Evolutionary conservation across 495 filamentous ascomycete genomes (phyloP).

Genomic region (Aspergillus leporis): DNA sequence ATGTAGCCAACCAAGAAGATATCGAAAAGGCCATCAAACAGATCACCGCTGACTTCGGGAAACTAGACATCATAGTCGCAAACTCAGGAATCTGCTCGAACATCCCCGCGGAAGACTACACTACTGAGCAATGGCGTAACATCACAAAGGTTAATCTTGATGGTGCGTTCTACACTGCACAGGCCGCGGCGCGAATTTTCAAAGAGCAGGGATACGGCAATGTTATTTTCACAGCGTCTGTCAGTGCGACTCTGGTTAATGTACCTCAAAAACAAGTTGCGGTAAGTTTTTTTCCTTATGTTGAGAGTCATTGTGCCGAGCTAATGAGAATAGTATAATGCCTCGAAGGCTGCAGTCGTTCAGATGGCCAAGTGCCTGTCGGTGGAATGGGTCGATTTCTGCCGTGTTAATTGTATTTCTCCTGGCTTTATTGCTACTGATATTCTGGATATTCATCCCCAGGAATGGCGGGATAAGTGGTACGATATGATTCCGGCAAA

Average conservation of each 20-base stretch:
- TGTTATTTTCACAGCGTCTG: constrained; percentile 44
- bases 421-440: constrained; percentile 45
- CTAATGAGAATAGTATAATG: constrained; percentile 29
- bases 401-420: constrained; percentile 43
- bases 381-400: constrained; percentile 38
- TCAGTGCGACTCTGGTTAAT: constrained; percentile 47
- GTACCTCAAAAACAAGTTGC: constrained; percentile 46
- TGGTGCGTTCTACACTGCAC: constrained; percentile 47
- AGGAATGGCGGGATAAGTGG: constrained; percentile 28
- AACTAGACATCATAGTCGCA: constrained; percentile 74
- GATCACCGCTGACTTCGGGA: constrained; percentile 63
- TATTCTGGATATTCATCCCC: constrained; percentile 24
- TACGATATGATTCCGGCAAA: constrained; percentile 29
- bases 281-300: constrained; percentile 13
- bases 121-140: constrained; percentile 31
- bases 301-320: neutral
- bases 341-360: constrained; percentile 35
- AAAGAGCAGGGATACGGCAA: constrained; percentile 40
- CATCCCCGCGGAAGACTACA: constrained; percentile 40
- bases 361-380: constrained; percentile 32
- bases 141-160: constrained; percentile 51
- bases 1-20: constrained; percentile 57
- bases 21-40: constrained; percentile 56
- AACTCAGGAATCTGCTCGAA: constrained; percentile 67
- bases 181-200: constrained; percentile 44